These are phyloP conservation scores for Scheffersomyces ergatensis DNA, from an alignment of 805 yeast species.

Conservation along the genomic window DNA sequence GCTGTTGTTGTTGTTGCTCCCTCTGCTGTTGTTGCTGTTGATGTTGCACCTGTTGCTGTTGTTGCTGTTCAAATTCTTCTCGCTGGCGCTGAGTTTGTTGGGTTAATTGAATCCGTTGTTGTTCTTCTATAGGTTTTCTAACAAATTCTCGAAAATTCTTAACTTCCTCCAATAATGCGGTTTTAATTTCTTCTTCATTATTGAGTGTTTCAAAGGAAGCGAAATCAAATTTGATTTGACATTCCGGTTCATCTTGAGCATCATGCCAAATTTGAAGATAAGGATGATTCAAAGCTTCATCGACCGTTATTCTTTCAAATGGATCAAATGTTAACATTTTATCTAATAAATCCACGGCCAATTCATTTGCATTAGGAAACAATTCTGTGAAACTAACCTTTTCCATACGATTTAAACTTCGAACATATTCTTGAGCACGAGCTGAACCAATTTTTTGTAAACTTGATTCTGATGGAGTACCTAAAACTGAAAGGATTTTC, in stretches of 20 bases:
- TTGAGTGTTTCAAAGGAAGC: slow-evolving; percentile 77
- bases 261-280: slow-evolving; percentile 93
- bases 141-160: slow-evolving; percentile 75
- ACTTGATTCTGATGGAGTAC: slow-evolving; percentile 73
- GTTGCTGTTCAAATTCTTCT: slow-evolving; percentile 19
- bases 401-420: slow-evolving; percentile 80
- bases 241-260: slow-evolving; percentile 85
- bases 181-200: slow-evolving; percentile 71
- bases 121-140: slow-evolving; percentile 66
- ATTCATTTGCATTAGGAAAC: slow-evolving; percentile 84
- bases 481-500: slow-evolving; percentile 80
- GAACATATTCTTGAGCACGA: slow-evolving; percentile 89
- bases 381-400: slow-evolving; percentile 67
- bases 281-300: slow-evolving; percentile 88
- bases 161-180: slow-evolving; percentile 80
- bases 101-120: slow-evolving; percentile 40
- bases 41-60: slow-evolving; percentile 1
- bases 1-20: slow-evolving; percentile 14
- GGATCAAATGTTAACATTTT: slow-evolving; percentile 91
- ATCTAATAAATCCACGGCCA: slow-evolving; percentile 78
- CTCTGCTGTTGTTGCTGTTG: slow-evolving; percentile 12
- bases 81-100: slow-evolving; percentile 28
- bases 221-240: slow-evolving; percentile 80
- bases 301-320: slow-evolving; percentile 80
- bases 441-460: slow-evolving; percentile 62